Percentiles rank a stretch among this genome's conserved stretches.
These are phyloP conservation scores for Phytophthora boehmeriae DNA, from an alignment of 352 stramenopile species.

Conservation along the genomic window DNA sequence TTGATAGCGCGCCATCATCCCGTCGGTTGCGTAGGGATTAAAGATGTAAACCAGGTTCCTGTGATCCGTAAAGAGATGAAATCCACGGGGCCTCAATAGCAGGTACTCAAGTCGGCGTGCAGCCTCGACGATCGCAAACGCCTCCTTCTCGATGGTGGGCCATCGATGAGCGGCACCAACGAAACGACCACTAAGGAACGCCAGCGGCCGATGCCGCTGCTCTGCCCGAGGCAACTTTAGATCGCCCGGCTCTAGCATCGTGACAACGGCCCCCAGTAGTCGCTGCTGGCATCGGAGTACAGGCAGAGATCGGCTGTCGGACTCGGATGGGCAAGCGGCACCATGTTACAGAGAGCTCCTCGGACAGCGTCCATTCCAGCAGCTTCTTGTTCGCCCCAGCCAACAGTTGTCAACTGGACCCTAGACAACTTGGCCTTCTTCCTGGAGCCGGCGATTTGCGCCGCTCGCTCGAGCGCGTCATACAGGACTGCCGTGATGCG, in stretches of 20 bases:
- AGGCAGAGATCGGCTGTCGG: not conserved
- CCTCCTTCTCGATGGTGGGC: constrained; percentile 30
- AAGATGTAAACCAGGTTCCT: constrained; percentile 37
- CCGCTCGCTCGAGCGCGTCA: too few relatives aligned
- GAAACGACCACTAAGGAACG: constrained; percentile 13
- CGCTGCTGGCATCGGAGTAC: constrained; percentile 7
- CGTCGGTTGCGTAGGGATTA: constrained; percentile 7
- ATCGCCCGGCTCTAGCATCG: not conserved
- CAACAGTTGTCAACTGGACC: not conserved
- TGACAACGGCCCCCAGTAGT: constrained; percentile 6
- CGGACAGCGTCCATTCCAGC: not conserved
- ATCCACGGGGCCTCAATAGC: constrained; percentile 15
- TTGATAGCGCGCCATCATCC: constrained; percentile 8
- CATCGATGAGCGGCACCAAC: constrained; percentile 5
- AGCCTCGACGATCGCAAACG: constrained; percentile 12
- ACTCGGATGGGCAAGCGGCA: constrained; percentile 5
- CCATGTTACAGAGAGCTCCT: constrained; percentile 5
- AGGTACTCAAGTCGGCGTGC: constrained; percentile 16
- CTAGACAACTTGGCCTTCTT: not conserved
- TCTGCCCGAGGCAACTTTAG: not conserved
- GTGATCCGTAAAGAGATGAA: constrained; percentile 31
- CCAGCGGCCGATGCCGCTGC: constrained; percentile 3
- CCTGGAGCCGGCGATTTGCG: not conserved
- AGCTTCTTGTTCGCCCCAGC: not conserved
- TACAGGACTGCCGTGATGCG: not conserved